Base-by-base conservation (phyloP, 1,139 yeast genomes). In the Suhomyces yuchorum region DNA sequence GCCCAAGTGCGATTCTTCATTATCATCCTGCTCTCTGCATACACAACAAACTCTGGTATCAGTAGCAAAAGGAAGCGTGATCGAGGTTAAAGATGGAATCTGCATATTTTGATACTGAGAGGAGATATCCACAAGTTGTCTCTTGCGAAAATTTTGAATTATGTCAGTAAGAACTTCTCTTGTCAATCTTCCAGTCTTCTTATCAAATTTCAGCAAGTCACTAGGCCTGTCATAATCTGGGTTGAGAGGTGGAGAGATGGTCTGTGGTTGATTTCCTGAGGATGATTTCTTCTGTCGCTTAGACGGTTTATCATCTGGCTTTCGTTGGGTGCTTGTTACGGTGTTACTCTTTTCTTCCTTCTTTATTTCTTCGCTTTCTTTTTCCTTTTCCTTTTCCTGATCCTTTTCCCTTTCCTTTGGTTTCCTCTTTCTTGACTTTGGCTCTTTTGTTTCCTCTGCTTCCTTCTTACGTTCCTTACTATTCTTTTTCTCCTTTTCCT, bases 1-100 rank as follows among this genome's bases (percentile, higher is more conserved):
- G 17, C 75, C 78, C 17, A 56, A 46, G 2, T 52, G 36, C 3
- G 57, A 45, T 8, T 46, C 39, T 15, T 51, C 53, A 2, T 46
- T 33, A 4, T 54, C 58, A 37, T 73, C 81, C 8, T 63, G 56
- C 40, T 70, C 76, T n/a, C 78, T 67, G 57, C 93, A 86, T 0
- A 85, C 78, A 46, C 80, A 75, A 56, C 91, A 85, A 9, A 73
- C 68, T 36, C 81, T 61, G 5, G 60, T 58, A 23, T 54, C 49
- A 1, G 65, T 58, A 3, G 58, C 54, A 49, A 66, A 72, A 2
- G 67, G 69, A 14, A 58, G 45, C 14, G 57, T 58, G 8, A 64
- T 47, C 5, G 54, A 51, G 2, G 61, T 53, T 33, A 55, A 56
- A 17, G 54, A 55, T 1, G 68, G 68, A 5, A 59, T 49, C 46